Base-by-base conservation (phyloP, 2,329 filamentous ascomycete species). In the Monosporascus ibericus region DNA sequence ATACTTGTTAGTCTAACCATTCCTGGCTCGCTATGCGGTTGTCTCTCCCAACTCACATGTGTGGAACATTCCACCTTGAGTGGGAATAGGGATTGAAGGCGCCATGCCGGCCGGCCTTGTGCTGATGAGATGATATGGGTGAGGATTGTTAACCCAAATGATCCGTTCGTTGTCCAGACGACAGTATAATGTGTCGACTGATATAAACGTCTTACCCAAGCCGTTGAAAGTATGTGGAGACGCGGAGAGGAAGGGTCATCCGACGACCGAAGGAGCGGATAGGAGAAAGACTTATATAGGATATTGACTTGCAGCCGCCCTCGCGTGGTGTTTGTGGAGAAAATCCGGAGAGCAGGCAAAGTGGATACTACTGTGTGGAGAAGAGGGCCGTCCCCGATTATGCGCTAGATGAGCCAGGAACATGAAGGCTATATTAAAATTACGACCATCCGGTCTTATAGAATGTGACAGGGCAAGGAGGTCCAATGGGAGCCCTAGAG, bases 21-120 rank as follows among this genome's bases (percentile, higher is more conserved):
- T 9, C 9, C 36, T 22, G 9, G 40, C 40, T 50, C 25, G 25
- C 5, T 36, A 42, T 22, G 14, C 11, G 34, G 8, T 7, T 48
- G 15, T 15, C 20, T 46, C 48, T 24, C 24, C 24, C 18, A 17
- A 56, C 65, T 60, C 58, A 67, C 65, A 79, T 57, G 71, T 78
- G 58, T 78, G 75, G 60, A 78, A 78, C 75, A 78, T 78, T 59
- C 75, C 75, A 62, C 73, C 75, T 63, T 76, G 74, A 25, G 74
- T 71, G 54, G 75, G 70, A 62, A 75, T 69, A 17, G 75, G 68
- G 58, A 75, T 74, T 50, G 74, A 70, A 42, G 76, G 77, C 25
- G 73, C 71, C 72, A 75, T 73, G 56, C 44, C 64, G 58, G 55
- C 53, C 51, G 40, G 56, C 47, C 49, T 57, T 48, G 44, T 55